A percentile compares a stretch with the other conserved stretches of the same genome.
Conservation (phyloP, 345 rosid genomes). For the Eucalyptus microcorys region DNA sequence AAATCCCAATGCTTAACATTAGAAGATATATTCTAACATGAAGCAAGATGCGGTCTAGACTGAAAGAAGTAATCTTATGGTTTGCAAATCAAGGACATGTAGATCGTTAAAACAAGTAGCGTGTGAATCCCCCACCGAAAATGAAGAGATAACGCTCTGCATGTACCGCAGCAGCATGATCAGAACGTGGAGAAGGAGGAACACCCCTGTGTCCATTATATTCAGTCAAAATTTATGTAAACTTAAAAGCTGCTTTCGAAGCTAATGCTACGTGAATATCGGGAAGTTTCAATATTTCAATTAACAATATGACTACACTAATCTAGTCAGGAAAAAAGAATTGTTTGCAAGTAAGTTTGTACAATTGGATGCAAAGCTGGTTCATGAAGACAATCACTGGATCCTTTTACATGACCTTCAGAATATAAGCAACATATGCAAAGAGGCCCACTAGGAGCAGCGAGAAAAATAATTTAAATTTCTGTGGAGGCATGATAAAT, state of each 20-base stretch:
- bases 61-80: slow-evolving; percentile 43
- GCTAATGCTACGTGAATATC: background rate
- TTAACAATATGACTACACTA: background rate
- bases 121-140: slow-evolving; percentile 96
- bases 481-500: background rate
- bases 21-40: background rate
- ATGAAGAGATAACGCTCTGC: slow-evolving; percentile 90
- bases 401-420: background rate
- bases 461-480: background rate
- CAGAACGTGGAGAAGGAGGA: slow-evolving; percentile 96
- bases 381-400: background rate
- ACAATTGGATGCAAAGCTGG: background rate
- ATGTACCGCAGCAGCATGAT: slow-evolving; percentile 96
- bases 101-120: slow-evolving; percentile 86
- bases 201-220: slow-evolving; percentile 37
- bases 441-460: background rate
- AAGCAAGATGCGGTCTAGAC: background rate
- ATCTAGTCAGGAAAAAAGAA: background rate
- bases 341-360: background rate
- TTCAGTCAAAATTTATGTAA: background rate
- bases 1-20: background rate
- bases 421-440: background rate
- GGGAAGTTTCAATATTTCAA: background rate
- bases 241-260: background rate
- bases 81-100: slow-evolving; percentile 93